Evolutionary conservation across 768 basidiomycete species (phyloP).

Genomic region (Tremella fuciformis): DNA sequence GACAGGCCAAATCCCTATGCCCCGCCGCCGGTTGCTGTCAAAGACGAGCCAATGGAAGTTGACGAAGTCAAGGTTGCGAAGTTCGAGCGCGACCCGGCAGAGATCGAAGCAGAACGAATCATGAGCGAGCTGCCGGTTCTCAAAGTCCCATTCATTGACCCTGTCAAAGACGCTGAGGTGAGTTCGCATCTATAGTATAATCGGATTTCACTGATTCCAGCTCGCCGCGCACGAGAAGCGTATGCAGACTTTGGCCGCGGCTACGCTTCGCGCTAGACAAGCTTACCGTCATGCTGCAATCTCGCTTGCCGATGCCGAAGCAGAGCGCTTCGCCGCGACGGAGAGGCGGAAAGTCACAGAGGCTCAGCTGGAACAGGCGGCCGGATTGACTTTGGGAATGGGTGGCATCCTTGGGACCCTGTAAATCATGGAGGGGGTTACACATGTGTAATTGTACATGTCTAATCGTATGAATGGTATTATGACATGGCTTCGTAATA

Average conservation of each 20-base stretch:
- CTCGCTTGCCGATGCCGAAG: slow-evolving; percentile 39
- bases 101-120: background rate
- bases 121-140: background rate
- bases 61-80: slow-evolving; percentile 1
- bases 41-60: background rate
- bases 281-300: slow-evolving; percentile 18
- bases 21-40: background rate
- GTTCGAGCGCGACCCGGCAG: slow-evolving; percentile 1
- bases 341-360: slow-evolving; percentile 36
- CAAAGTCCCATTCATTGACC: background rate
- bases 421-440: background rate
- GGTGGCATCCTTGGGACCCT: slow-evolving; percentile 3
- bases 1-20: background rate
- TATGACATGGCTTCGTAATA: slow-evolving; percentile 22
- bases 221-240: background rate
- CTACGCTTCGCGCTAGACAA: background rate
- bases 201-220: background rate
- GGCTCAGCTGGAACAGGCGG: slow-evolving; percentile 20
- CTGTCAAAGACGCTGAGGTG: slow-evolving; percentile 1
- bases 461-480: background rate
- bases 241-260: background rate
- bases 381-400: slow-evolving; percentile 14
- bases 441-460: background rate
- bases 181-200: background rate
- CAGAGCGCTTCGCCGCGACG: slow-evolving; percentile 32